phyloP scores from a whole-genome alignment of 177 flowering plant species.

The Vitis hybrid region DNA sequence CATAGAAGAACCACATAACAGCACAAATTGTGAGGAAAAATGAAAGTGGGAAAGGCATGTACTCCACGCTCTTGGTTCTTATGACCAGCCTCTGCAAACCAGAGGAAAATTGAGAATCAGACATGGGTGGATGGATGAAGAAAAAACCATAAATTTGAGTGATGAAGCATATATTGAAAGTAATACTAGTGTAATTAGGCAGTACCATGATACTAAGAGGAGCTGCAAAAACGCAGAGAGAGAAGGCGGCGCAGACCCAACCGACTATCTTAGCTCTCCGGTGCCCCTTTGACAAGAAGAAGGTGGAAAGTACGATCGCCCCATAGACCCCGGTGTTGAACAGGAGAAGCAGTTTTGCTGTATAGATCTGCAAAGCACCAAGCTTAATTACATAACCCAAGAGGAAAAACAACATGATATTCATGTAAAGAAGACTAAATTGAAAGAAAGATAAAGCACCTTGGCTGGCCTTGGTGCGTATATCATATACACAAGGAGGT shows the following conservation, averaged over 20 bases:
- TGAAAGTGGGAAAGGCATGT: conserved; percentile 67
- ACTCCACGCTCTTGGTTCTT: conserved; percentile 66
- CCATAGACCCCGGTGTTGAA: conserved; percentile 41
- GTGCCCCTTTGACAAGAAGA: conserved; percentile 19
- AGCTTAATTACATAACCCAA: too few relatives aligned
- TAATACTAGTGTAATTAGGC: background rate
- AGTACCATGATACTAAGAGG: conserved; percentile 76
- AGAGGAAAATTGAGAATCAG: background rate
- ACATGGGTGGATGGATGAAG: too few relatives aligned
- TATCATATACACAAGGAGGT: conserved; percentile 49
- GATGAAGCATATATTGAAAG: background rate
- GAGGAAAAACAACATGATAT: background rate
- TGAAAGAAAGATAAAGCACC: conserved; percentile 29
- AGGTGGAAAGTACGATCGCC: conserved; percentile 36
- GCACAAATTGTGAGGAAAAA: conserved; percentile 63
- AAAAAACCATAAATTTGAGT: background rate
- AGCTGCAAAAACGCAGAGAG: conserved; percentile 67
- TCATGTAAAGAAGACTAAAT: background rate
- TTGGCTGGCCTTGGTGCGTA: conserved; percentile 50
- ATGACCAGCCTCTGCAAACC: conserved; percentile 62
- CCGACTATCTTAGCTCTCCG: conserved; percentile 42
- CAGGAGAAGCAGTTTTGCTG: conserved; percentile 42
- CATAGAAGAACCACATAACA: conserved; percentile 70
- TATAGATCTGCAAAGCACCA: conserved; percentile 41
- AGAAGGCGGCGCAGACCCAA: conserved; percentile 64